A percentile compares a stretch with the other conserved stretches of the same genome.
Conservation (phyloP, 2,329 filamentous ascomycete genomes). For the Drechmeria coniospora region DNA sequence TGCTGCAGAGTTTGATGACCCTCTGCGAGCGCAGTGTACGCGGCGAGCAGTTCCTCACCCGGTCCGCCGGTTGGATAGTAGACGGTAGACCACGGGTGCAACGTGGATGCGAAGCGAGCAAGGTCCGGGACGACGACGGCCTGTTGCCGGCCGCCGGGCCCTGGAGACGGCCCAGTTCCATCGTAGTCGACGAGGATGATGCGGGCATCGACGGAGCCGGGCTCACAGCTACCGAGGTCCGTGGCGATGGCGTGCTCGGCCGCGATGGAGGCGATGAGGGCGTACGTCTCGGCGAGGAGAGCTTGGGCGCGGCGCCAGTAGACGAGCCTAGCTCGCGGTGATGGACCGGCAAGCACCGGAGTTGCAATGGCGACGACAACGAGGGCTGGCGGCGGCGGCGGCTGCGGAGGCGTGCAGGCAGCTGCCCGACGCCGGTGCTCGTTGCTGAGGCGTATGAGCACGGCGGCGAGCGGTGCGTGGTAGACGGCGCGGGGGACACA, state of each 20-base stretch:
- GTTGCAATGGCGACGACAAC: conserved; percentile 45
- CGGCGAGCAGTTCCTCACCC: conserved; percentile 40
- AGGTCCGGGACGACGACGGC: conserved; percentile 34
- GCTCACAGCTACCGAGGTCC: conserved; percentile 37
- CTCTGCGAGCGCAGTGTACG: conserved; percentile 32
- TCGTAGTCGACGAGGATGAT: conserved; percentile 57
- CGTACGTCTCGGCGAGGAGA: conserved; percentile 65
- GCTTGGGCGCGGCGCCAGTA: conserved; percentile 55
- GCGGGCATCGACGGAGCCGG: conserved; percentile 60
- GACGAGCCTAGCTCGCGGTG: conserved; percentile 24
- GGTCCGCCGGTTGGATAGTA: conserved; percentile 52
- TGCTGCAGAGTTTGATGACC: conserved; percentile 29
- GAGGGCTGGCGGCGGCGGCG: conserved; percentile 12
- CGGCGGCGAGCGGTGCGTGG: conserved; percentile 37
- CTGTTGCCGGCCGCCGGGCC: conserved; percentile 22
- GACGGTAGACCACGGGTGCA: conserved; percentile 46
- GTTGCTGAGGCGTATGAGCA: conserved; percentile 31
- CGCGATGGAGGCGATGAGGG: conserved; percentile 58
- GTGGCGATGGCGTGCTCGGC: conserved; percentile 44
- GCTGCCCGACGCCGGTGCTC: conserved; percentile 11
- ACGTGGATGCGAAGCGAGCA: conserved; percentile 33
- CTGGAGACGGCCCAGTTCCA: conserved; percentile 17
- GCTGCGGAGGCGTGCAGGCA: conserved; percentile 13
- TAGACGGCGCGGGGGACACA: conserved; percentile 47
- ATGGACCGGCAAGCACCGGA: conserved; percentile 40